phyloP scores from a whole-genome alignment of 805 yeast species.

The Metschnikowia dekortorum region DNA sequence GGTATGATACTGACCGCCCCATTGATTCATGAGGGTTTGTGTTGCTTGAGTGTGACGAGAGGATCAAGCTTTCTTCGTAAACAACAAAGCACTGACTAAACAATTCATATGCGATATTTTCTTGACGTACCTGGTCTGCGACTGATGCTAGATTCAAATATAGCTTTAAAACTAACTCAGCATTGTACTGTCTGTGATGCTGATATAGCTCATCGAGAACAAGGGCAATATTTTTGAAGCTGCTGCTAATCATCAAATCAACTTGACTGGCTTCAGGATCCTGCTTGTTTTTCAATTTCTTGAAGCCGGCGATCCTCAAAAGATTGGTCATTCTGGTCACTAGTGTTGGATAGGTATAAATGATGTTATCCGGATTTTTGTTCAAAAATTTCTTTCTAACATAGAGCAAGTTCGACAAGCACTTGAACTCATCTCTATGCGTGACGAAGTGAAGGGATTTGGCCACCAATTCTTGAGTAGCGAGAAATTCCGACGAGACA shows the following conservation, averaged over 20 bases:
- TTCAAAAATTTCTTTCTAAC: slow-evolving; percentile 43
- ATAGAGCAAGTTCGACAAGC: slow-evolving; percentile 30
- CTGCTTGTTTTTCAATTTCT: slow-evolving; percentile 22
- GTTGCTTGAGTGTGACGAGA: slow-evolving; percentile 15
- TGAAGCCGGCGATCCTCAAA: slow-evolving; percentile 43
- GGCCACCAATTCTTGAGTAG: slow-evolving; percentile 59
- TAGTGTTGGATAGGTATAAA: slow-evolving; percentile 72
- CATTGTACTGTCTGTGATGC: slow-evolving; percentile 27
- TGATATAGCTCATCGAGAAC: slow-evolving; percentile 63
- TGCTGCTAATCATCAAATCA: slow-evolving; percentile 35
- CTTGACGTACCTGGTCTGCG: slow-evolving; percentile 72
- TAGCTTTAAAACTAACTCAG: slow-evolving; percentile 42
- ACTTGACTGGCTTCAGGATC: slow-evolving; percentile 23
- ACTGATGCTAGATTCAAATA: slow-evolving; percentile 65
- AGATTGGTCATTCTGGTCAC: slow-evolving; percentile 58
- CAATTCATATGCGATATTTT: slow-evolving; percentile 79
- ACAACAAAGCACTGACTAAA: slow-evolving; percentile 83
- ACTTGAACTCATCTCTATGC: slow-evolving; percentile 39
- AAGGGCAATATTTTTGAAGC: slow-evolving; percentile 72
- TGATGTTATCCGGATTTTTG: slow-evolving; percentile 52
- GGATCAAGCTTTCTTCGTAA: slow-evolving; percentile 58
- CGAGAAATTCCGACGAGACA: slow-evolving; percentile 35
- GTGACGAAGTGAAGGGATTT: slow-evolving; percentile 64
- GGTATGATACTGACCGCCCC: slow-evolving; percentile 47
- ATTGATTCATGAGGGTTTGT: slow-evolving; percentile 35